Evolutionary conservation across 2,329 filamentous ascomycete species (phyloP), one percentile per base, ranked within the genome.

Genomic region (Fusarium annulatum): DNA sequence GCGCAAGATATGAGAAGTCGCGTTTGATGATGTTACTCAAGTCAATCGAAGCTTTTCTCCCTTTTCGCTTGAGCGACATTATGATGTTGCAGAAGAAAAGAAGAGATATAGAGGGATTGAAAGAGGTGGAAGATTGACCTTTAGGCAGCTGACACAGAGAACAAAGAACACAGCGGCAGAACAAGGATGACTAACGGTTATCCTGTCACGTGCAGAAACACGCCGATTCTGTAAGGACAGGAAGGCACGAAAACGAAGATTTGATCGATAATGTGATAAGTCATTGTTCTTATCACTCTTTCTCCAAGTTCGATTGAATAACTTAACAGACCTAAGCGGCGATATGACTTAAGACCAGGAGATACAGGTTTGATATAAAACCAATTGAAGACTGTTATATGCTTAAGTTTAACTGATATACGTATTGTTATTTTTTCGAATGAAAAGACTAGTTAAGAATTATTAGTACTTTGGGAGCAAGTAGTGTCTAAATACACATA

Each of bases 1-100:
- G 98, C 73, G 98, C 86, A 39, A 97, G 87, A 73, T 92, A 93
- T 48, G 94, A 95, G 81, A 96, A 96, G 82, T 99, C 95, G 79
- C 84, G 78, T 76, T 85, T 34, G 8, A 51, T 9, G 1, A 34
- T 23, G 11, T 34, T 1, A 0, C 48, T 34, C 0, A 34, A 0
- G 16, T 51, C 48, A 5, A 51, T 51, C 7, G 30, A 7, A 14
- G 48, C 30, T 10, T 51, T 51, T 5, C 15, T 7, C 1, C 6
- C 16, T 7, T 23, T 51, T 8, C 8, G 8, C 2, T 34, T 51
- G 3, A 34, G n/a, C 30, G 48, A 15, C 48, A 51, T 51, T 1
- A 2, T 23, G 5, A 23, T 19, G 9, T 34, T 51, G n/a, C 7
- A 7, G 1, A 15, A 10, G 30, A 15, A 23, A 9, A 10, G 30